Conservation (phyloP, 495 filamentous ascomycete genomes). For the Coniosporium apollinis region DNA sequence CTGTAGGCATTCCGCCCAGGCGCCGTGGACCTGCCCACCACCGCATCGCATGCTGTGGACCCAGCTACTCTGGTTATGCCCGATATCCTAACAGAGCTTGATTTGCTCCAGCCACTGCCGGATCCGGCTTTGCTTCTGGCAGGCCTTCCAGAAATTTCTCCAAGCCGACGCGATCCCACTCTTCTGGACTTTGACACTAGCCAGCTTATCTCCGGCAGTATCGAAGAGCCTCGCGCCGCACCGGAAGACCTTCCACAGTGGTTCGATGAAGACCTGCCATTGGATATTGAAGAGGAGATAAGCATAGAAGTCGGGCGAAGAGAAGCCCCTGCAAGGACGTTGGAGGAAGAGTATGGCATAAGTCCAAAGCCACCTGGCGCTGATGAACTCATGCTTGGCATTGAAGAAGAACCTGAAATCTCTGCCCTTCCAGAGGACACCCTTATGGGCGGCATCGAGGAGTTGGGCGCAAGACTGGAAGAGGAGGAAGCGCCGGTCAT, state of each 20-base stretch:
- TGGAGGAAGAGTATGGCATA: slow-evolving; percentile 19
- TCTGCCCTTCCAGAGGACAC: slow-evolving; percentile 31
- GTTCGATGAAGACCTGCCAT: slow-evolving; percentile 28
- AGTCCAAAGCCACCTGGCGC: slow-evolving; percentile 21
- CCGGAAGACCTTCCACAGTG: slow-evolving; percentile 33
- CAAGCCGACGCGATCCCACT: slow-evolving; percentile 14
- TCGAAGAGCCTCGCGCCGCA: slow-evolving; percentile 11
- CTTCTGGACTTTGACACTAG: slow-evolving; percentile 22
- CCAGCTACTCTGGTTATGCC: slow-evolving; percentile 39
- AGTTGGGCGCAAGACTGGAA: slow-evolving; percentile 24
- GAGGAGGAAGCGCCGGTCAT: slow-evolving; percentile 26
- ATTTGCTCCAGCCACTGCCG: slow-evolving; percentile 43
- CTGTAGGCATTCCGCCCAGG: slow-evolving; percentile 36
- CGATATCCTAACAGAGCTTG: slow-evolving; percentile 76
- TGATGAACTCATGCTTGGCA: slow-evolving; percentile 33
- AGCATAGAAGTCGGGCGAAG: neutral
- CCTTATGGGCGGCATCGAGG: slow-evolving; percentile 42
- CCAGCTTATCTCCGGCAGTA: slow-evolving; percentile 17
- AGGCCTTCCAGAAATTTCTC: slow-evolving; percentile 10
- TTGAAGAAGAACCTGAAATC: slow-evolving; percentile 18
- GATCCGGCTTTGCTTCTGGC: slow-evolving; percentile 23
- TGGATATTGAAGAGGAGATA: slow-evolving; percentile 19
- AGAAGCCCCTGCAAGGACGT: neutral
- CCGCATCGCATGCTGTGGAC: slow-evolving; percentile 28
- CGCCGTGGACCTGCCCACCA: slow-evolving; percentile 33